Evolutionary conservation across 106 monocot genomes (phyloP), one percentile per base, ranked within the genome.

Genomic region (Acorus calamus): DNA sequence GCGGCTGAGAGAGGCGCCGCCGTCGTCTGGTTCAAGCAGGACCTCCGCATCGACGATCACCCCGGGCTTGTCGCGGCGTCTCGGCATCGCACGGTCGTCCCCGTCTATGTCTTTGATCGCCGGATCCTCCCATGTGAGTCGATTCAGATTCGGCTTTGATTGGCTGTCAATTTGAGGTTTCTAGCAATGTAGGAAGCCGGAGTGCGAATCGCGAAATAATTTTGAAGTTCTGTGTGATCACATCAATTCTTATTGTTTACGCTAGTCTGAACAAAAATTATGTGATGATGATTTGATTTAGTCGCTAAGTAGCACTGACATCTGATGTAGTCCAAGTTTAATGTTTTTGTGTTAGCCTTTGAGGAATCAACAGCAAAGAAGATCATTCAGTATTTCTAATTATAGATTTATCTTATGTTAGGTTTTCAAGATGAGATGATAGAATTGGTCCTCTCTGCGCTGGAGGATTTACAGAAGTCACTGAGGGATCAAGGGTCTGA

Each of bases 401-500:
- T 60, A 41, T 67, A 58, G 52, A 61, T 68, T 71, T 28, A 42
- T 66, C 44, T 47, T 42, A 14, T 75, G 56, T 79, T 28, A 96
- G 90, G 80, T 5, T 82, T 82, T 58, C 82, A 84, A 50, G 94
- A 90, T 76, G 81, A 73, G 47, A 90, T 84, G 79, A 74, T 90
- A 11, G 80, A 80, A 61, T 55, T 87, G 47, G 84, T 90, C 57
- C 75, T 96, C 49, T 76, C 80, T 77, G 82, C 87, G 59, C 67
- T 96, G 60, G 69, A 76, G 61, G 87, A 82, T 62, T 73, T 96
- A 52, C 84, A 69, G 63, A 76, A 66, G 60, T 48, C 71, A 12
- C 55, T 96, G 58, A 87, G 71, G 56, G 71, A 81, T 70, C 86
- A 90, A 69, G 87, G 87, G 49, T 87, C 84, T 61, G 90, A 96